A percentile compares a stretch with the other conserved stretches of the same genome.
These are phyloP conservation scores for Rutstroemia sp. DNA, from an alignment of 2,329 filamentous ascomycete species.

Conservation along the genomic window DNA sequence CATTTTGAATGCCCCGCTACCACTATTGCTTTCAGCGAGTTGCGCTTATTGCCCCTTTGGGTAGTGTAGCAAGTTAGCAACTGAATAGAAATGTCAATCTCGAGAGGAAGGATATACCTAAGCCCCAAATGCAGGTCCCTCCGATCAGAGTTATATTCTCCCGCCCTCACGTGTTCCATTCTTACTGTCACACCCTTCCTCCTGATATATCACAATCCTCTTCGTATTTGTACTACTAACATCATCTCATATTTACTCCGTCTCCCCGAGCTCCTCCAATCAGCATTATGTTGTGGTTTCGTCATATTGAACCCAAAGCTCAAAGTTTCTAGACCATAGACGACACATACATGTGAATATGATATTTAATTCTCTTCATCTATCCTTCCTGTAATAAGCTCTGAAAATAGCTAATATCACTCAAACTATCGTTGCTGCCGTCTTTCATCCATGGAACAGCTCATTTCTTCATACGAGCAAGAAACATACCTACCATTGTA, in stretches of 20 bases:
- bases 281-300: conserved; percentile 4
- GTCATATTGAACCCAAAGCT: conserved; percentile 1
- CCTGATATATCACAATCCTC: not conserved
- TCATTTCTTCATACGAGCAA: not conserved
- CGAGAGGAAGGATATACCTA: not conserved
- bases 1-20: not conserved
- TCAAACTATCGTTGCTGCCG: not conserved
- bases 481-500: not conserved
- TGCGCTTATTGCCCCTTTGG: not conserved
- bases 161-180: not conserved
- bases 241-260: not conserved
- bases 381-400: not conserved
- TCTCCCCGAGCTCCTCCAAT: conserved; percentile 2
- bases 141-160: not conserved
- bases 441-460: not conserved
- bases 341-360: not conserved
- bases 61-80: not conserved
- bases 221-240: not conserved
- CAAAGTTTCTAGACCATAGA: not conserved
- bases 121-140: conserved; percentile 7
- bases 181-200: not conserved
- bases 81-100: no score
- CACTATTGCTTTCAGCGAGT: not conserved
- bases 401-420: not conserved
- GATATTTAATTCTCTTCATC: conserved; percentile 5